Conservation (phyloP, 2,329 filamentous ascomycete genomes). For the Tothia fuscella region DNA sequence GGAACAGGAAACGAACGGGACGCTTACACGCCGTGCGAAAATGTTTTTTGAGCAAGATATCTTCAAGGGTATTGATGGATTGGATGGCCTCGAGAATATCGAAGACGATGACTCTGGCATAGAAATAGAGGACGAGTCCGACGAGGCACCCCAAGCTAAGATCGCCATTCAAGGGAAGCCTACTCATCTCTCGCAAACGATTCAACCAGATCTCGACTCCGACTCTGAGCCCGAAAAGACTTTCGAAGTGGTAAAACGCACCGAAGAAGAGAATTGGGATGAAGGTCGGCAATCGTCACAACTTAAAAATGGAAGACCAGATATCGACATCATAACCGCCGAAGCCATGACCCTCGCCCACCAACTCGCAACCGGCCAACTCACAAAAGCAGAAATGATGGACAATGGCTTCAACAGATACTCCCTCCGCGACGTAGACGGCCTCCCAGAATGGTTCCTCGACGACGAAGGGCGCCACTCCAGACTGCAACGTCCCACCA, state of each 20-base stretch:
- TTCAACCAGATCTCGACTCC: constrained; percentile 12
- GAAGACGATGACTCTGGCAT: constrained; percentile 33
- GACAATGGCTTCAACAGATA: constrained; percentile 93
- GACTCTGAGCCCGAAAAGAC: constrained; percentile 19
- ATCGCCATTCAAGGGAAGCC: too few species aligned
- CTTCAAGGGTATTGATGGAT: constrained; percentile 68
- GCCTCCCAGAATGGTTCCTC: constrained; percentile 93
- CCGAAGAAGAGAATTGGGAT: constrained; percentile 32
- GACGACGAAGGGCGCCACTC: constrained; percentile 84
- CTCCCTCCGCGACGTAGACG: constrained; percentile 80
- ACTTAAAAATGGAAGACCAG: constrained; percentile 51
- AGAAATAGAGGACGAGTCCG: constrained; percentile 15
- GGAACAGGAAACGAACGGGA: constrained; percentile 37
- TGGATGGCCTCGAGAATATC: constrained; percentile 39
- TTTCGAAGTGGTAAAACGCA: constrained; percentile 17
- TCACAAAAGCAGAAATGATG: constrained; percentile 63
- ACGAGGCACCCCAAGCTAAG: background rate
- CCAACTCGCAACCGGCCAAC: constrained; percentile 75
- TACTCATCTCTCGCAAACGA: too few species aligned
- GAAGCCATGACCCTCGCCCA: constrained; percentile 98
- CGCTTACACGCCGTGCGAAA: constrained; percentile 72
- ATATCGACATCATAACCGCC: constrained; percentile 98
- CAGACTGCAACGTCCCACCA: constrained; percentile 72
- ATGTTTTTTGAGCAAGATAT: constrained; percentile 93
- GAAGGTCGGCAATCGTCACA: constrained; percentile 22